Conservation (phyloP, 345 rosid species). For the Toxicodendron radicans region DNA sequence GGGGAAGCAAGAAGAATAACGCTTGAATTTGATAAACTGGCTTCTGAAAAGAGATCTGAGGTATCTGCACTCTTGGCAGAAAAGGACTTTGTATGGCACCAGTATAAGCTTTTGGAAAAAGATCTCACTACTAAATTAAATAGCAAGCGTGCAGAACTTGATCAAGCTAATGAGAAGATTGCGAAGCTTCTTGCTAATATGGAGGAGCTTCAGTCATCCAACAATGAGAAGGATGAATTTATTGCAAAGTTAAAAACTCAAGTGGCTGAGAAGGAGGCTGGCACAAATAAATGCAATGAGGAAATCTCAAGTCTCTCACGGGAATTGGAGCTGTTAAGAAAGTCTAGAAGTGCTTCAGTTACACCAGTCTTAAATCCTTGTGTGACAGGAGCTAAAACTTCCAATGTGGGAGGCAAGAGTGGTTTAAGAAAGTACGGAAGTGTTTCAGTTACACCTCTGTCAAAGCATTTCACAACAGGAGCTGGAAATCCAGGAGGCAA, state of each 20-base stretch:
- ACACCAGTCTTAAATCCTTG: slow-evolving; percentile 52
- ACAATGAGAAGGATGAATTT: slow-evolving; percentile 56
- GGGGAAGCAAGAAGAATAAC: slow-evolving; percentile 48
- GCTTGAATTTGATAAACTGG: slow-evolving; percentile 55
- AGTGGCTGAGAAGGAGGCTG: slow-evolving; percentile 55
- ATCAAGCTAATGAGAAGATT: slow-evolving; percentile 53
- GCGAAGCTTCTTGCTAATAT: slow-evolving; percentile 48
- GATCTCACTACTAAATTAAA: slow-evolving; percentile 49
- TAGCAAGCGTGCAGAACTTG: slow-evolving; percentile 54
- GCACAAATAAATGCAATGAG: slow-evolving; percentile 38
- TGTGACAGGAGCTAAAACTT: slow-evolving; percentile 30
- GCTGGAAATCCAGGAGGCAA: slow-evolving; percentile 28
- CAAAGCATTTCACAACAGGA: slow-evolving; percentile 39
- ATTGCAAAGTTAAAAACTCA: slow-evolving; percentile 48
- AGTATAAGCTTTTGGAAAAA: slow-evolving; percentile 55
- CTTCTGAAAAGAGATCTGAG: slow-evolving; percentile 53
- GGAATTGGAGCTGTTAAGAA: slow-evolving; percentile 51
- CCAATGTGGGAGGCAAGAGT: slow-evolving; percentile 25
- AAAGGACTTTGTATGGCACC: slow-evolving; percentile 76
- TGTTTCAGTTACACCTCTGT: slow-evolving; percentile 38
- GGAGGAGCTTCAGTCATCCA: slow-evolving; percentile 62
- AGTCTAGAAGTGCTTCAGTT: slow-evolving; percentile 31
- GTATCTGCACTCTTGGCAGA: slow-evolving; percentile 54
- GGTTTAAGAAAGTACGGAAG: slow-evolving; percentile 39
- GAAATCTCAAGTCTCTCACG: slow-evolving; percentile 48